Conservation (phyloP, 352 stramenopile species). For the Phytophthora megakarya region DNA sequence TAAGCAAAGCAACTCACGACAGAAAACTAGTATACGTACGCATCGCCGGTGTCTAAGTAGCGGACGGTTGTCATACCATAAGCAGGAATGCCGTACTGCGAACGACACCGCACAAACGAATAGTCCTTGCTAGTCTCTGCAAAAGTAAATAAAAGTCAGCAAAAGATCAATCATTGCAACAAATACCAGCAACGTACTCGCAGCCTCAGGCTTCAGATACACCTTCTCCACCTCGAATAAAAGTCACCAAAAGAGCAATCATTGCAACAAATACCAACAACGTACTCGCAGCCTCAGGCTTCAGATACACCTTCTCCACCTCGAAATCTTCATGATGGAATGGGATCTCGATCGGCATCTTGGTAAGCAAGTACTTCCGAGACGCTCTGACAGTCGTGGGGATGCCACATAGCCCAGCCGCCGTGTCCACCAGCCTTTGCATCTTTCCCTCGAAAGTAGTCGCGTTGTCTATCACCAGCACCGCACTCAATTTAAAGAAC, state of each 20-base stretch:
- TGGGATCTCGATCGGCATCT: constrained; percentile 56
- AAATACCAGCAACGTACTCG: constrained; percentile 34
- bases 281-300: constrained; percentile 64
- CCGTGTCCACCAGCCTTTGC: constrained; percentile 85
- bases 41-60: constrained; percentile 76
- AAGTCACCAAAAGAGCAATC: background rate
- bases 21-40: constrained; percentile 49
- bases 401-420: constrained; percentile 70
- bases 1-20: background rate
- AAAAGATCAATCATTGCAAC: background rate
- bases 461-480: constrained; percentile 66
- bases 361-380: constrained; percentile 73
- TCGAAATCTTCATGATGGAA: constrained; percentile 88
- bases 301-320: constrained; percentile 87
- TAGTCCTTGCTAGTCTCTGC: constrained; percentile 85
- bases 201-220: constrained; percentile 76
- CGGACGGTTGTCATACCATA: constrained; percentile 89
- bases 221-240: constrained; percentile 90
- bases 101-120: constrained; percentile 85
- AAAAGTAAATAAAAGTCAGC: constrained; percentile 3
- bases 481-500: constrained; percentile 5
- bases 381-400: constrained; percentile 79
- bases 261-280: background rate
- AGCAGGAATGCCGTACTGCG: constrained; percentile 81
- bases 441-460: constrained; percentile 88